Base-by-base conservation (phyloP, 352 stramenopile genomes). In the Globisporangium middletonii region DNA sequence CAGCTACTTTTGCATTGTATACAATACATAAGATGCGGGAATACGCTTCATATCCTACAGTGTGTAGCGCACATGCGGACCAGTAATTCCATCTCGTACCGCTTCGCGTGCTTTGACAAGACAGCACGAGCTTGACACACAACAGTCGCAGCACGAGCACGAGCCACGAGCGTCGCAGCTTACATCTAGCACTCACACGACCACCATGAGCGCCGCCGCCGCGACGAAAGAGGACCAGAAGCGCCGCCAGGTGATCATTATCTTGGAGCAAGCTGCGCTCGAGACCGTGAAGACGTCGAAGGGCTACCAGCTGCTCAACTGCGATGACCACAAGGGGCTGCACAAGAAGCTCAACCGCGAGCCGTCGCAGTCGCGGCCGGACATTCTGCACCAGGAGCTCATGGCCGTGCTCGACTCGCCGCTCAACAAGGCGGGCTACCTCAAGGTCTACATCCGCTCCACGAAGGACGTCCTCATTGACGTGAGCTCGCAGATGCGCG, bases 281-380 rank as follows among this genome's bases (percentile, higher is more conserved):
- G 98, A 99, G 86, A 99, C 97, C 30, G 96, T 99, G 37, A 99
- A 99, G 84, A 99, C 98, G 44, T 97, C 94, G 54, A 98, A 98
- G 64, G 92, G 98, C 50, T 99, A 98, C 70, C 95, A 99, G 78
- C 81, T 99, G 59, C 88, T 99, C 42, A 99, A 99, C 83, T 99
- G 97, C 67, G 98, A 99, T 73, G 98, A 99, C 81, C 97, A 99
- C 73, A 94, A 96, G 59, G 78, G 78, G 18, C 67, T 98, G 43
- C 90, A 98, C 69, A 97, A 96, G 64, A 98, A 98, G 67, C 89
- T 97, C 67, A 94, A 97, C 64, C 96, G 95, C 64, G 96, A 99
- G 63, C 97, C 97, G 26, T 96, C 96, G 64, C 82, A 97, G 48
- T 98, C 94, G 63, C 94, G 98, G 15, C 98, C 98, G 1, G 98